Base-by-base conservation (phyloP, 2,329 filamentous ascomycete genomes). In the Xylaria sp. region DNA sequence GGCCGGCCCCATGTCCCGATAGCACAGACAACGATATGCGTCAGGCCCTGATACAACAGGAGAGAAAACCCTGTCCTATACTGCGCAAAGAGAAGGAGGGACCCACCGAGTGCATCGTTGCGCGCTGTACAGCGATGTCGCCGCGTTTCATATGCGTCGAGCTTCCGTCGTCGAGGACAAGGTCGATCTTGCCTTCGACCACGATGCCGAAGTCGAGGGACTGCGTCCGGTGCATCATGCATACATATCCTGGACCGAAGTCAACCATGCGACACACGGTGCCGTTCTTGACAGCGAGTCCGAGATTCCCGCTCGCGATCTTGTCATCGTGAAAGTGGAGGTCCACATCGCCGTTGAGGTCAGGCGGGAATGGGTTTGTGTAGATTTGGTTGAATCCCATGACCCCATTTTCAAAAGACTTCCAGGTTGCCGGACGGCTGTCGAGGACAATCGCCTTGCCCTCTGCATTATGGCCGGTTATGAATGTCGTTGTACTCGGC, bases 121-220 rank as follows among this genome's bases (percentile, higher is more conserved):
- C 83, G 40, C 85, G 75, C 72, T 87, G 83, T 19, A 87, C 80
- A 9, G 80, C 80, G n/a, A 85, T 73, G 67, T 87, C 84, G 2
- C 84, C 84, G 10, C 77, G 74, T 47, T 75, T 73, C 77, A 87
- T 74, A 23, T 75, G 58, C 44, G 76, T 75, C 49, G 70, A 75
- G 58, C 81, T 81, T 1, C 84, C 83, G n/a, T 79, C 79, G 60
- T 85, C 84, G 4, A 86, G 71, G 3, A 80, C 57, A 72, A 85
- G 75, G 62, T 84, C 81, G 27, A 86, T 69, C 66, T 78, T 76
- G 1, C 84, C 84, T 65, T 86, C 83, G 6, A 86, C 67, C 2
- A 86, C 77, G 54, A 85, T 76, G 2, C 83, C 84, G 63, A 82
- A 86, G 67, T 86, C 84, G 2, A 86, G 72, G 38, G 77, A 82